Evolutionary conservation across 2,329 filamentous ascomycete species (phyloP).

Genomic region (Colletotrichum coccodes): DNA sequence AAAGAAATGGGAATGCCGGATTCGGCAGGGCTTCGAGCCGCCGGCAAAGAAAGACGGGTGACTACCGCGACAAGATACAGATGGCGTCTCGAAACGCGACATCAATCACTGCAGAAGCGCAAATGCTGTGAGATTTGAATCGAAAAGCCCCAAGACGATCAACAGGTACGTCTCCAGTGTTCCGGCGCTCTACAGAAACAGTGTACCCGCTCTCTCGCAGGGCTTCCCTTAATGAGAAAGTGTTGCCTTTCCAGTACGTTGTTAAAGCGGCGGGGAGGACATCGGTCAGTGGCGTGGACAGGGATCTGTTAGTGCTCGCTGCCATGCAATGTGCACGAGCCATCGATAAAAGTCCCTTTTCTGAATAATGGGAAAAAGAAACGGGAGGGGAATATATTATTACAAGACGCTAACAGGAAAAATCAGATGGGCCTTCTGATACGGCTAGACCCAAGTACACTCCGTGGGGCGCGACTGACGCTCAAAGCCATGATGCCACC

Average conservation of each 20-base stretch:
- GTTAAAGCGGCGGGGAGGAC: conserved; percentile 16
- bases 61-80: neutral
- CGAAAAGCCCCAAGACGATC: neutral
- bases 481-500: conserved; percentile 2
- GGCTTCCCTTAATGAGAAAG: conserved; percentile 8
- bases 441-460: neutral
- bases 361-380: neutral
- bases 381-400: neutral
- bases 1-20: neutral
- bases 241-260: neutral
- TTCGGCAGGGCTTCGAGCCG: neutral
- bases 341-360: neutral
- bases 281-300: conserved; percentile 11
- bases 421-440: conserved; percentile 7
- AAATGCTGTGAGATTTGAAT: neutral
- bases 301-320: conserved; percentile 4
- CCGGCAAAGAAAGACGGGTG: neutral
- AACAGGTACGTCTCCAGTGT: neutral
- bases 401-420: conserved; percentile 1
- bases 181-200: neutral
- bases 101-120: neutral
- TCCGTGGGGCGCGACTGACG: conserved; percentile 11
- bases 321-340: conserved; percentile 9
- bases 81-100: neutral
- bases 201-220: neutral